Evolutionary conservation across 108 stramenopile species (phyloP).

Genomic region (Aurantiochytrium sp.): DNA sequence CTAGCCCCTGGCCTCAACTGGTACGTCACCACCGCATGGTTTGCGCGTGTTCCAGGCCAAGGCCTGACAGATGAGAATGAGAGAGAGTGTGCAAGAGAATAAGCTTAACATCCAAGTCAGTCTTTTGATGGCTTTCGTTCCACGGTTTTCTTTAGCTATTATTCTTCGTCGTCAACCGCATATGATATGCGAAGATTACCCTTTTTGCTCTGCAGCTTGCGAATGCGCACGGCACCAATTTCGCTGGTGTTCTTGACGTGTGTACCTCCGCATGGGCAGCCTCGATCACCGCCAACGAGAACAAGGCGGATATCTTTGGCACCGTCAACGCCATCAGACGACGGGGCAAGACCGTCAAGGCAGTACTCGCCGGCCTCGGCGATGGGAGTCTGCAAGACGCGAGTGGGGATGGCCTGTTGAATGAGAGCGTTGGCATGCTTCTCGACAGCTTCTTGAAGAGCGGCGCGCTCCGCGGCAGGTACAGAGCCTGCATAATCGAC

Average conservation of each 20-base stretch:
- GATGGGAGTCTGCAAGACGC: not conserved
- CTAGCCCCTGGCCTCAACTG: too few relatives aligned
- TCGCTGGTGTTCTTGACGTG: conserved; percentile 15
- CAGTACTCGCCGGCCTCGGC: not conserved
- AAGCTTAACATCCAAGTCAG: too few relatives aligned
- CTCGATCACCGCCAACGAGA: not conserved
- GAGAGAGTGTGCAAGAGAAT: too few relatives aligned
- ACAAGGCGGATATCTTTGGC: not conserved
- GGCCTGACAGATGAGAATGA: too few relatives aligned
- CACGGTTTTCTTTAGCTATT: too few relatives aligned
- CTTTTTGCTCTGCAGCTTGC: conserved; percentile 22
- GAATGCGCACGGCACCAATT: not conserved
- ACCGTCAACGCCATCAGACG: not conserved
- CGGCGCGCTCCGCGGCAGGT: not conserved
- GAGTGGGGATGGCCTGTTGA: not conserved
- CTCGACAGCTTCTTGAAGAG: not conserved
- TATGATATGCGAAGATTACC: conserved; percentile 4
- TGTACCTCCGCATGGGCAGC: conserved; percentile 24
- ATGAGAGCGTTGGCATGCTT: not conserved
- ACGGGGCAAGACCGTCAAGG: not conserved
- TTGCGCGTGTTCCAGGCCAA: too few relatives aligned
- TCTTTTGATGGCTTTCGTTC: fast-evolving
- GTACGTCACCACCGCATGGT: too few relatives aligned
- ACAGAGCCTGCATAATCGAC: conserved; percentile 33
- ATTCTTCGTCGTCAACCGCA: not conserved